A percentile compares a stretch with the other conserved stretches of the same genome.
Evolutionary conservation across 1,139 yeast genomes (phyloP).

Genomic region (Geotrichum klebahnii): DNA sequence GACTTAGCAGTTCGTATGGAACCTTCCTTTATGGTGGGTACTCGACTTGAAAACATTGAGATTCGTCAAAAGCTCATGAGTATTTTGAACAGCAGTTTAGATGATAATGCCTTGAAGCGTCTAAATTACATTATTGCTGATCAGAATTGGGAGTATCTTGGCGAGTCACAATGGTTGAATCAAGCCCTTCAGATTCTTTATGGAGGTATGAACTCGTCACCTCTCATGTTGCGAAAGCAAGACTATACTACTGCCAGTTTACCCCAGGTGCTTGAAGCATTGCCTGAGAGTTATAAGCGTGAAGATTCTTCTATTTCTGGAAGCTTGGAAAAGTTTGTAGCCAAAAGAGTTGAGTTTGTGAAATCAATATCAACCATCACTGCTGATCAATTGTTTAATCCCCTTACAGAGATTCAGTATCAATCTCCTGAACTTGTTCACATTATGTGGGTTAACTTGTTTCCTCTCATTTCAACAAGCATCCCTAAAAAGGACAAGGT

Average conservation of each 20-base stretch:
- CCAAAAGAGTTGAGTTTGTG: conserved; percentile 53
- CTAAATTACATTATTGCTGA: conserved; percentile 80
- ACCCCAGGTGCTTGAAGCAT: conserved; percentile 44
- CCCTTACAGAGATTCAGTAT: conserved; percentile 77
- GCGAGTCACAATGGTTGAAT: conserved; percentile 91
- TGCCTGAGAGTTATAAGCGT: conserved; percentile 26
- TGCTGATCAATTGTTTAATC: conserved; percentile 60
- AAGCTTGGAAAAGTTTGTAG: conserved; percentile 43
- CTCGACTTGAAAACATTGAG: conserved; percentile 71
- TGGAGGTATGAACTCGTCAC: conserved; percentile 64
- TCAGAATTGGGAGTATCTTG: conserved; percentile 94
- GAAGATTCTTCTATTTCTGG: conserved; percentile 26
- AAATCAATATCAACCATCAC: conserved; percentile 44
- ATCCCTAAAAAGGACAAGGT: conserved; percentile 75
- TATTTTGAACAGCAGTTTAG: conserved; percentile 75
- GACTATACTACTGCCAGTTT: conserved; percentile 59
- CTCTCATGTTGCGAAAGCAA: conserved; percentile 45
- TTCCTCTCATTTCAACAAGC: conserved; percentile 73
- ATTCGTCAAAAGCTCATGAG: conserved; percentile 77
- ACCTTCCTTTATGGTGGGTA: conserved; percentile 93
- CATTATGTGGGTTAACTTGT: conserved; percentile 76
- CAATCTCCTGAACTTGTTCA: conserved; percentile 77
- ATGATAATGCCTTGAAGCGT: conserved; percentile 72
- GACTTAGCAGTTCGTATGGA: conserved; percentile 95
- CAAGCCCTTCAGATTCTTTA: conserved; percentile 86